Percentiles rank a stretch among this genome's conserved stretches.
Evolutionary conservation across 805 yeast species (phyloP).

Genomic region (Candida palmyrensis): DNA sequence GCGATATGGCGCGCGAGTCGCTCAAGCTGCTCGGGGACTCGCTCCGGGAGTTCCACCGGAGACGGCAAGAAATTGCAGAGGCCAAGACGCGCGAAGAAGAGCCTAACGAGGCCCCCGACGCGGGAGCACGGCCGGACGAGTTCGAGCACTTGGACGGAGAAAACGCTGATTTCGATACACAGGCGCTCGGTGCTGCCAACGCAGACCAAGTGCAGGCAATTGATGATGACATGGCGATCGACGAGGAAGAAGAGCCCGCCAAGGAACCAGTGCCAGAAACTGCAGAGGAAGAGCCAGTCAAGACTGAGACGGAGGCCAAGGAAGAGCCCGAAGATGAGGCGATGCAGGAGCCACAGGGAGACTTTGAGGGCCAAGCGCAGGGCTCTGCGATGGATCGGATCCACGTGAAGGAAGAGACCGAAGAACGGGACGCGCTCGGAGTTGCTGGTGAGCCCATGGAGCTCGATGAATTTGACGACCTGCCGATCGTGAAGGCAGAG

Average conservation of each 20-base stretch:
- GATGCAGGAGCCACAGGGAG: constrained; percentile 34
- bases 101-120: constrained; percentile 44
- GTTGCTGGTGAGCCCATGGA: constrained; percentile 12
- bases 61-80: constrained; percentile 82
- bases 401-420: constrained; percentile 12
- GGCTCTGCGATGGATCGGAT: not conserved
- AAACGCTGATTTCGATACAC: constrained; percentile 73
- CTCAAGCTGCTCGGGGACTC: constrained; percentile 89
- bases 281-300: constrained; percentile 22
- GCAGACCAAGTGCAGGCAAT: constrained; percentile 72
- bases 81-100: constrained; percentile 42
- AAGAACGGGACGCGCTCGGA: constrained; percentile 22
- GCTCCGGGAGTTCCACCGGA: constrained; percentile 83
- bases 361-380: constrained; percentile 39
- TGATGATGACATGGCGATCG: constrained; percentile 78
- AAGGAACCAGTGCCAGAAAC: no score
- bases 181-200: constrained; percentile 88
- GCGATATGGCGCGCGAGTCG: constrained; percentile 69
- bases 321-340: constrained; percentile 21
- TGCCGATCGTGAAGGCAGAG: constrained; percentile 12
- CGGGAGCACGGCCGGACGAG: constrained; percentile 74
- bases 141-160: constrained; percentile 81
- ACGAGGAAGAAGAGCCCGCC: constrained; percentile 47
- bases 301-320: constrained; percentile 22
- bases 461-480: constrained; percentile 13